phyloP scores from a whole-genome alignment of 2,329 filamentous ascomycete genomes.

The Monosporascus sp. region DNA sequence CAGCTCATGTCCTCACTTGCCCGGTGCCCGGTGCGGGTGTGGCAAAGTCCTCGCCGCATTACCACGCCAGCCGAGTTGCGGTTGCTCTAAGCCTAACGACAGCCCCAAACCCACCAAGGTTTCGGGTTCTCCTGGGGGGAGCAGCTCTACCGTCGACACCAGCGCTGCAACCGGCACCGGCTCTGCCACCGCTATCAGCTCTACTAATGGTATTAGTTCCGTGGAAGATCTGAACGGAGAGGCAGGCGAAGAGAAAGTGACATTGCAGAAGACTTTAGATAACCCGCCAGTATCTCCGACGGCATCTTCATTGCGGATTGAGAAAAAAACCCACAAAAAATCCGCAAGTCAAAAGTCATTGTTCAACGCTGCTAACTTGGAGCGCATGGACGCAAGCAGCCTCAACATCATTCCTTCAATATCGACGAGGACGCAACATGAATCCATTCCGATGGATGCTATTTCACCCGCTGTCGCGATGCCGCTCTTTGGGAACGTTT shows the following conservation, averaged over 20 bases:
- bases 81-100: constrained; percentile 34
- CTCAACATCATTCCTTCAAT: constrained; percentile 38
- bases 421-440: constrained; percentile 26
- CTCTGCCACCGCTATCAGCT: neutral
- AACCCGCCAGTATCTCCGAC: constrained; percentile 31
- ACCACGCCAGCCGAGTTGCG: constrained; percentile 52
- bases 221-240: neutral
- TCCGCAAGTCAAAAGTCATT: constrained; percentile 39
- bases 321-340: constrained; percentile 35
- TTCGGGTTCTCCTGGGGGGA: neutral
- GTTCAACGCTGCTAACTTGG: constrained; percentile 42
- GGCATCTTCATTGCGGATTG: constrained; percentile 37
- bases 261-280: constrained; percentile 11
- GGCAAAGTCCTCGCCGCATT: constrained; percentile 60
- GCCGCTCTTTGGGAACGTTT: neutral
- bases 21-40: constrained; percentile 56
- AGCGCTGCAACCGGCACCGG: constrained; percentile 14
- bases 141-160: constrained; percentile 8
- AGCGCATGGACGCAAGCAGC: constrained; percentile 48
- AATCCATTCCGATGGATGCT: constrained; percentile 6
- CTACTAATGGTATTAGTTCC: neutral
- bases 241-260: neutral
- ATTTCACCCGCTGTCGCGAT: neutral
- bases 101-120: neutral
- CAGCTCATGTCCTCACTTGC: constrained; percentile 63